Conservation (phyloP, 1,284 basidiomycete species). For the Trichosporon asahii region DNA sequence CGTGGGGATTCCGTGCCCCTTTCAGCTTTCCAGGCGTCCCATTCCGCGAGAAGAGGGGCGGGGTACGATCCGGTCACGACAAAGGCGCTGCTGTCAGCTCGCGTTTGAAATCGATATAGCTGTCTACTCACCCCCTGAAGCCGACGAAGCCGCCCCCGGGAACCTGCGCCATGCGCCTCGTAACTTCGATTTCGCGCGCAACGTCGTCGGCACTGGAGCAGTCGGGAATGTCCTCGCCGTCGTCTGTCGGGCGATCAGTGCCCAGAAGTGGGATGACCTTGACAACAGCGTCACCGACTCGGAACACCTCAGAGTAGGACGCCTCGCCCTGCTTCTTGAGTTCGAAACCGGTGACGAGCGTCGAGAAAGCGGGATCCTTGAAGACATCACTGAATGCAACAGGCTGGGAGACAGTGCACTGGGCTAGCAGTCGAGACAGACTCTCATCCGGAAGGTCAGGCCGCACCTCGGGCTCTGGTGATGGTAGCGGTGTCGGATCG, state of each 20-base stretch:
- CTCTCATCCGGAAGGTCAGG: background rate
- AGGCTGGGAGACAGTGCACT: background rate
- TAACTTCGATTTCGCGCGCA: slow-evolving; percentile 81
- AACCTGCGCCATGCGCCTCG: slow-evolving; percentile 67
- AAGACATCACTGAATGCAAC: slow-evolving; percentile 20
- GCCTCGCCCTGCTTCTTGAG: slow-evolving; percentile 90
- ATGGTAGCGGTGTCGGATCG: background rate
- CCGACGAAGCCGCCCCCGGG: slow-evolving; percentile 69
- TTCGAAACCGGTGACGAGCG: background rate
- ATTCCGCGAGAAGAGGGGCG: slow-evolving; percentile 67
- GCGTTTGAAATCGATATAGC: too few species aligned
- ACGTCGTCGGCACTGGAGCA: slow-evolving; percentile 74
- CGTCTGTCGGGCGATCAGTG: slow-evolving; percentile 14
- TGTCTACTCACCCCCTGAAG: slow-evolving; percentile 60
- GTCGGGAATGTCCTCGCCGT: slow-evolving; percentile 39
- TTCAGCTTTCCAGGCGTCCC: slow-evolving; percentile 73
- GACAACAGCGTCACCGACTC: slow-evolving; percentile 56
- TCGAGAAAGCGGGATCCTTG: slow-evolving; percentile 10
- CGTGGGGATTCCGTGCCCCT: slow-evolving; percentile 79
- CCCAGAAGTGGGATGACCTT: slow-evolving; percentile 34
- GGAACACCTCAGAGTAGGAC: slow-evolving; percentile 96
- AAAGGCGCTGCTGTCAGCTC: slow-evolving; percentile 58
- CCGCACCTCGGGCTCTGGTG: background rate
- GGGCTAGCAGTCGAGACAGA: background rate
- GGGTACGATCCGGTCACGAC: slow-evolving; percentile 85